Conservation (phyloP, 2,329 filamentous ascomycete species). For the Penicillium psychrosexuale region DNA sequence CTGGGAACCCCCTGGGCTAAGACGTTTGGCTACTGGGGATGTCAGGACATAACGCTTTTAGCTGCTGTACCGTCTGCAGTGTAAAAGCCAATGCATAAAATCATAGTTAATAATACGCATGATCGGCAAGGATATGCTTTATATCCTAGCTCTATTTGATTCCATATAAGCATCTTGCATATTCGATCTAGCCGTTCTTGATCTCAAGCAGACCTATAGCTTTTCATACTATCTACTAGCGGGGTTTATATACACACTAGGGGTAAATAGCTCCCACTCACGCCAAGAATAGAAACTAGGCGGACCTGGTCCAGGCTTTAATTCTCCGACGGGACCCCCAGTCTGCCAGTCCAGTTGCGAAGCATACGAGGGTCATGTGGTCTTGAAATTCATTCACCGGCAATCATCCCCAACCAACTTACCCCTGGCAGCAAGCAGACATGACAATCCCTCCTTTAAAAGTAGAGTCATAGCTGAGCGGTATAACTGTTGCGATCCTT, state of each 20-base stretch:
- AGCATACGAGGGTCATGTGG: constrained; percentile 20
- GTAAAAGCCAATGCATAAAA: constrained; percentile 16
- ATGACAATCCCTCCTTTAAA: neutral
- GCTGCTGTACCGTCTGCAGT: constrained; percentile 15
- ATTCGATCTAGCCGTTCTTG: neutral
- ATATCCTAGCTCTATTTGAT: neutral
- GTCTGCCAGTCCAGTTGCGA: constrained; percentile 16
- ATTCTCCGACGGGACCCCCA: constrained; percentile 17
- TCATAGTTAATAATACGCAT: constrained; percentile 3
- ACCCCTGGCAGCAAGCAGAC: neutral
- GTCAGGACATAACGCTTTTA: constrained; percentile 2
- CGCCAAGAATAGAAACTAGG: neutral
- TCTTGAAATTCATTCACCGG: constrained; percentile 6
- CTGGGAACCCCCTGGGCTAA: neutral
- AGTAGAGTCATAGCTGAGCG: constrained; percentile 4
- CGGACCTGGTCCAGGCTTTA: constrained; percentile 11
- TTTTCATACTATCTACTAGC: neutral
- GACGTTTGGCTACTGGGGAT: neutral
- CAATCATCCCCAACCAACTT: neutral
- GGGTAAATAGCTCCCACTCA: neutral
- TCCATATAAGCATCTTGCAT: neutral
- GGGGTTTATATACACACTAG: neutral
- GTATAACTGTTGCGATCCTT: neutral
- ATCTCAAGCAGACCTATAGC: neutral
- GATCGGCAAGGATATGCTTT: constrained; percentile 1